phyloP scores from a whole-genome alignment of 2,329 filamentous ascomycete species.

The Paracorniculantispora psalliotae region DNA sequence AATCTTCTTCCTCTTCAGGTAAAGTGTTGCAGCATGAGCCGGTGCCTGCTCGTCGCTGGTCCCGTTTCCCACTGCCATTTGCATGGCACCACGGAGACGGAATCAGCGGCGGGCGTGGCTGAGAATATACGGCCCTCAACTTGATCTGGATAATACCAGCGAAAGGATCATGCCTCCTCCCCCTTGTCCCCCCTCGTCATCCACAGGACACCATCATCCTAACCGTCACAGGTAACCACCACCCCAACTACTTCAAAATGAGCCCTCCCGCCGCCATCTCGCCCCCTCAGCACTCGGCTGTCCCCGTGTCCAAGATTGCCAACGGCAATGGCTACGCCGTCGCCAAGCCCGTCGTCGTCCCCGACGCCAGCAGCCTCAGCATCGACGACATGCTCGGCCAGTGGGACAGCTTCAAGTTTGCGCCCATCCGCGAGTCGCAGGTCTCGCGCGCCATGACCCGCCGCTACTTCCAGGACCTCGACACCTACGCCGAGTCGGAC shows the following conservation, averaged over 20 bases:
- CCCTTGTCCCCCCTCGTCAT: conserved; percentile 44
- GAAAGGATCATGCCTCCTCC: conserved; percentile 88
- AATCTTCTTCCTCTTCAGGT: conserved; percentile 30
- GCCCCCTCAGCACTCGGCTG: conserved; percentile 46
- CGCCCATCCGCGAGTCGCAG: conserved; percentile 84
- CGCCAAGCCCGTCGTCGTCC: conserved; percentile 24
- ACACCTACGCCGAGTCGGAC: conserved; percentile 86
- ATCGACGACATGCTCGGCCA: conserved; percentile 65
- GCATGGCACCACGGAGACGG: conserved; percentile 23
- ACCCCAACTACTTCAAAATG: conserved; percentile 51
- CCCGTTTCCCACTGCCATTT: not conserved
- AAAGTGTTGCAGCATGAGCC: conserved; percentile 56
- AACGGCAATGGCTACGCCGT: conserved; percentile 20
- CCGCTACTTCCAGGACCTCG: conserved; percentile 86
- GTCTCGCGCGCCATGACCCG: conserved; percentile 91
- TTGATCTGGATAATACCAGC: conserved; percentile 99
- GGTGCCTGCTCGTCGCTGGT: conserved; percentile 41
- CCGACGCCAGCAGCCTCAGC: conserved; percentile 34
- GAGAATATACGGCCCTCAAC: conserved; percentile 91
- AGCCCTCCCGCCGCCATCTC: conserved; percentile 70
- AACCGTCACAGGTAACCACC: conserved; percentile 22
- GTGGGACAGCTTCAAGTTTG: conserved; percentile 79
- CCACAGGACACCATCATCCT: conserved; percentile 21
- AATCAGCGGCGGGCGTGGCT: conserved; percentile 34
- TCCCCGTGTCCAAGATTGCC: conserved; percentile 38